phyloP scores from a whole-genome alignment of 805 yeast genomes.

The Cyberlindnera misumaiensis region DNA sequence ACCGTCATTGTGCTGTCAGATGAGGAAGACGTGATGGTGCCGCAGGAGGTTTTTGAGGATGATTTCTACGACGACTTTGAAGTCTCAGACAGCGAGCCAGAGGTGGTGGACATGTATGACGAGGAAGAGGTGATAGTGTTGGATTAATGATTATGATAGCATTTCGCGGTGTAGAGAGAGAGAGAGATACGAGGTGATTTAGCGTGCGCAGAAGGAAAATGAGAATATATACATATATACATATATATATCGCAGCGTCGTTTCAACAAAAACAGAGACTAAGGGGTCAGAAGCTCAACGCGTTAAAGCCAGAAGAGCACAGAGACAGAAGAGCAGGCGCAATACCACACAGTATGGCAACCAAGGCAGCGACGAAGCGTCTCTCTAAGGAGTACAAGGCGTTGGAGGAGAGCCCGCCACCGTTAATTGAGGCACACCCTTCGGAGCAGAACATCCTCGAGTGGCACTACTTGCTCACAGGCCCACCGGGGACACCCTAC shows the following conservation, averaged over 20 bases:
- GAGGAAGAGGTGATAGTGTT: neutral
- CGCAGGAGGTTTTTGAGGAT: neutral
- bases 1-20: conserved; percentile 3
- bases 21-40: neutral
- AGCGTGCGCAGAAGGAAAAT: too few relatives aligned
- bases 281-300: too few relatives aligned
- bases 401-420: conserved; percentile 75
- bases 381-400: conserved; percentile 77
- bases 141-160: too few relatives aligned
- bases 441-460: conserved; percentile 81
- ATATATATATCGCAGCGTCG: too few relatives aligned
- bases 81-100: conserved; percentile 4
- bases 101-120: neutral
- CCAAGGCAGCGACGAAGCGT: conserved; percentile 37
- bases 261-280: too few relatives aligned
- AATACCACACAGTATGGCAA: too few relatives aligned
- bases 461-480: conserved; percentile 91
- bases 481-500: conserved; percentile 88
- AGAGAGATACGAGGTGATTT: too few relatives aligned
- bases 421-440: conserved; percentile 79
- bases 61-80: conserved; percentile 7
- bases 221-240: too few relatives aligned
- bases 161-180: too few relatives aligned
- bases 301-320: too few relatives aligned
- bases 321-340: too few relatives aligned